Percentiles rank a stretch among this genome's conserved stretches.
These are phyloP conservation scores for Lipomyces starkeyi DNA, from an alignment of 805 yeast species.

Conservation along the genomic window DNA sequence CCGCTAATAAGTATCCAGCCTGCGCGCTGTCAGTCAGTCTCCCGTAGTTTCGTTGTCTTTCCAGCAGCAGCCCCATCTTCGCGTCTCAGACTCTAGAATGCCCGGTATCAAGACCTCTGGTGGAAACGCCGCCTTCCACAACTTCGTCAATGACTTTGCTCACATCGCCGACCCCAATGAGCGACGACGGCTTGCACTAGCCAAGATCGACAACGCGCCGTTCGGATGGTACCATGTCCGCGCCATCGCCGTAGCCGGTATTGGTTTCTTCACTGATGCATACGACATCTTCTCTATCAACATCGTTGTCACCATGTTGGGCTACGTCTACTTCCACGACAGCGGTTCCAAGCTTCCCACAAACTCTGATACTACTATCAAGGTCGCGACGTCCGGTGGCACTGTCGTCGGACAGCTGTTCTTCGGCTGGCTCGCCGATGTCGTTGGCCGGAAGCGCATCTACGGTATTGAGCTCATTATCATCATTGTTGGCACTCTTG, in stretches of 20 bases:
- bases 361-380: conserved; percentile 75
- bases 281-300: conserved; percentile 92
- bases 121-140: conserved; percentile 65
- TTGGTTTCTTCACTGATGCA: conserved; percentile 91
- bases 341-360: conserved; percentile 58
- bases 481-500: conserved; percentile 78
- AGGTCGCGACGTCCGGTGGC: conserved; percentile 92
- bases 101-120: conserved; percentile 43
- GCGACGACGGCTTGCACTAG: conserved; percentile 65
- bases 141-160: conserved; percentile 59
- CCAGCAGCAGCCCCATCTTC: conserved; percentile 50
- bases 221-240: conserved; percentile 64
- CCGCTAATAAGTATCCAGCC: too few species aligned
- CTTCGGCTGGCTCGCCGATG: conserved; percentile 83
- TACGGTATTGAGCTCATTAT: conserved; percentile 87
- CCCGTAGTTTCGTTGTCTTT: too few species aligned
- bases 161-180: conserved; percentile 64
- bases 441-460: conserved; percentile 81
- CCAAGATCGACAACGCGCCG: conserved; percentile 62
- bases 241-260: conserved; percentile 60
- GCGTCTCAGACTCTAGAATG: background rate
- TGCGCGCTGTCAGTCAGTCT: too few species aligned
- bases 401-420: conserved; percentile 89
- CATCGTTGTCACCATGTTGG: conserved; percentile 78
- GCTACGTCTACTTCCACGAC: conserved; percentile 75